phyloP scores from a whole-genome alignment of 169 alveolate species.

The Miamiensis avidus region DNA sequence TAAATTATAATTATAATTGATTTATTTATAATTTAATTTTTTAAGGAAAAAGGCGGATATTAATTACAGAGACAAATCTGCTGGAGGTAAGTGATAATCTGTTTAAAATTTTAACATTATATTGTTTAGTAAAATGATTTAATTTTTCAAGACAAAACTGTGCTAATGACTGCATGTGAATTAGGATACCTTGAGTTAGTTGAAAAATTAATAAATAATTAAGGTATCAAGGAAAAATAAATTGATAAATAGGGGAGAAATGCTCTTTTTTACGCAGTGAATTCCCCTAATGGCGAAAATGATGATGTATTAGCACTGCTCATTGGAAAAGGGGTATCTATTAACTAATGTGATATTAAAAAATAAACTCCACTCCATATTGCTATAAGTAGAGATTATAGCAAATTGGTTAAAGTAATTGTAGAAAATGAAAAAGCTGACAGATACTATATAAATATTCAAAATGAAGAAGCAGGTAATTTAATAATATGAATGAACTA shows the following conservation, averaged over 20 bases:
- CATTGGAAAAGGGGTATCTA: background rate
- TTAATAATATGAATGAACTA: too few relatives aligned
- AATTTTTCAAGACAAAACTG: background rate
- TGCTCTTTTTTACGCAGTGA: background rate
- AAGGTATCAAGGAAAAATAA: too few relatives aligned
- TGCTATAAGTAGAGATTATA: background rate
- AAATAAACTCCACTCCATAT: background rate
- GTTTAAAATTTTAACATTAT: too few relatives aligned
- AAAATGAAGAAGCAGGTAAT: background rate
- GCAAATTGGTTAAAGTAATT: background rate
- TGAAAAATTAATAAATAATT: background rate
- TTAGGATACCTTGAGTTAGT: background rate
- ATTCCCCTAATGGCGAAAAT: background rate
- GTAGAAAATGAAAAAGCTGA: background rate
- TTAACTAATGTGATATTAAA: background rate
- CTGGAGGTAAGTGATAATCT: background rate
- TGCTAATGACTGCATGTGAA: background rate
- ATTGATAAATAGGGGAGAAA: background rate
- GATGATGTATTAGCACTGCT: background rate
- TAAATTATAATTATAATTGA: too few relatives aligned
- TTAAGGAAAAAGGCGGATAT: background rate
- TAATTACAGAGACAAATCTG: too few relatives aligned
- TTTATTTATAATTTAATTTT: too few relatives aligned
- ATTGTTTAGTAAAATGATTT: background rate
- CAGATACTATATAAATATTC: too few relatives aligned